Evolutionary conservation across 495 filamentous ascomycete genomes (phyloP), one percentile per base, ranked within the genome.

Genomic region (Aspergillus egyptiacus): DNA sequence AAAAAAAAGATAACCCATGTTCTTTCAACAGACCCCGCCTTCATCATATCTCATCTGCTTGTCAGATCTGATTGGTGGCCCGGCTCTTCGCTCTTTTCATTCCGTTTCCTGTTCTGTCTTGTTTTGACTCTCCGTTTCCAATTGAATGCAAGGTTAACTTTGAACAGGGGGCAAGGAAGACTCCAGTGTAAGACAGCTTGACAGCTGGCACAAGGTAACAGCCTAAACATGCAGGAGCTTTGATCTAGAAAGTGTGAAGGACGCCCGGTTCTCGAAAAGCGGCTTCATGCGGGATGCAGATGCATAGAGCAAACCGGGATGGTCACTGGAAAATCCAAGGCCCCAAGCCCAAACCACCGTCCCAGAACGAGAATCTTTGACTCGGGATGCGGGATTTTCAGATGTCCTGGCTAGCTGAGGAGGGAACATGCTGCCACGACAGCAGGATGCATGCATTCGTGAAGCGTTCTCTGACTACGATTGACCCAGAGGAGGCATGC

Each of bases 311-410:
- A 66, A 64, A 63, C 61, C 68, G 65, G 64, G 67, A 61, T 58
- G 51, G 51, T 57, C 59, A 53, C 61, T 54, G 53, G 54, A 57
- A 51, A 49, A 63, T 57, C 48, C 54, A 59, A 62, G 56, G 56
- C 57, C 69, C 59, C 64, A 65, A 60, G 60, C 35, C 33, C 51
- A 68, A 60, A 62, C 55, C 51, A 58, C 58, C 58, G 57, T 53
- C 32, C 46, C 35, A 59, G 49, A 61, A 56, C 54, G 54, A 54
- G 40, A 51, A 53, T 42, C 28, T 46, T 43, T 59, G 51, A 57
- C 55, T 61, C 59, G 51, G 31, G 59, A 50, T 74, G 71, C 67
- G 71, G 68, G 65, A 71, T 73, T 72, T 71, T 71, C 58, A 39
- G 46, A 56, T 52, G 44, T 32, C 63, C 50, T 51, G 62, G 44